Percentiles rank a stretch among this genome's conserved stretches.
Conservation (phyloP, 768 basidiomycete species). For the Psilocybe sp. region DNA sequence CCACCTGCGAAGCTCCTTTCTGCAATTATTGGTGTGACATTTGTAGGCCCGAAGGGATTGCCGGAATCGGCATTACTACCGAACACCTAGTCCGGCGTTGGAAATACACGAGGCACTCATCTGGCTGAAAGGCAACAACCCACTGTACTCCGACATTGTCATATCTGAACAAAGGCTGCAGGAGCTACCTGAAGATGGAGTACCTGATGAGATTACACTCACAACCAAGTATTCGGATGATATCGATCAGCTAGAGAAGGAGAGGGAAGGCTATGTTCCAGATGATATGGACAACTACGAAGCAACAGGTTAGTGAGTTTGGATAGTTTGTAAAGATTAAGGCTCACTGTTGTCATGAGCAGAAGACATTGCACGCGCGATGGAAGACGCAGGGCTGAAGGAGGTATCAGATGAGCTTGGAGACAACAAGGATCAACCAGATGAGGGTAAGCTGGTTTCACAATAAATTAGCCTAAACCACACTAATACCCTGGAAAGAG, state of each 20-base stretch:
- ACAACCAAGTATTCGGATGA: conserved; percentile 5
- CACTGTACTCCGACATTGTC: conserved; percentile 15
- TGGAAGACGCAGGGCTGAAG: too few relatives aligned
- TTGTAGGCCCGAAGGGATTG: conserved; percentile 10
- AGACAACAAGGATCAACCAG: too few relatives aligned
- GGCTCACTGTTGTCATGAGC: too few relatives aligned
- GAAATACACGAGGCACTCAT: conserved; percentile 20
- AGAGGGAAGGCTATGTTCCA: conserved; percentile 15
- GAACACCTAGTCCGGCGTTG: conserved; percentile 3
- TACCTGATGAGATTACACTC: conserved; percentile 8
- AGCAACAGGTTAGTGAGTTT: too few relatives aligned
- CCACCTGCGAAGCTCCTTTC: conserved; percentile 9
- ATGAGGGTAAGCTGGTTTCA: too few relatives aligned
- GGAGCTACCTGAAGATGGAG: conserved; percentile 10
- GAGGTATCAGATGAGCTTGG: too few relatives aligned
- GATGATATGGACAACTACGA: too few relatives aligned
- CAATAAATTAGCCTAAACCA: too few relatives aligned
- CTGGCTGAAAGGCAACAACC: conserved; percentile 29
- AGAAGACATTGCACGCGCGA: too few relatives aligned
- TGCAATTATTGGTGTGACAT: conserved; percentile 13
- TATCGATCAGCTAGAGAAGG: conserved; percentile 2
- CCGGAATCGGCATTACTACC: not conserved
- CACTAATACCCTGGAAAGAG: too few relatives aligned
- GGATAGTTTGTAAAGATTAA: too few relatives aligned
- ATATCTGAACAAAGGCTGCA: conserved; percentile 12